Evolutionary conservation across 169 alveolate species (phyloP).

Genomic region (Perkinsus chesapeaki): DNA sequence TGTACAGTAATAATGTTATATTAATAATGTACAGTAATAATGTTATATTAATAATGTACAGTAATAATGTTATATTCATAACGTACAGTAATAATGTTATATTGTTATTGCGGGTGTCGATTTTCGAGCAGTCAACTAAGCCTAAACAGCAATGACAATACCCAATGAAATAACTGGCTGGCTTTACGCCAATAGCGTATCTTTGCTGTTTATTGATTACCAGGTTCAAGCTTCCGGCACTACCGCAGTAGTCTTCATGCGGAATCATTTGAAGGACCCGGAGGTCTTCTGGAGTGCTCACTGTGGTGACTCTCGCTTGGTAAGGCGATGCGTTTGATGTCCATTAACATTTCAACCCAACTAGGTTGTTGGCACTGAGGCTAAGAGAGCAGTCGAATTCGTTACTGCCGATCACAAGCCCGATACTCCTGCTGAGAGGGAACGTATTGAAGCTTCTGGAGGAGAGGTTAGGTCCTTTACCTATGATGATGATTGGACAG

Average conservation of each 20-base stretch:
- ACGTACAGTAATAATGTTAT: too few relatives aligned
- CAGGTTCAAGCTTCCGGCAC: neutral
- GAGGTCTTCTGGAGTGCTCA: neutral
- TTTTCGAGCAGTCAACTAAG: too few relatives aligned
- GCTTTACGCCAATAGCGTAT: too few relatives aligned
- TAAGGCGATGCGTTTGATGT: neutral
- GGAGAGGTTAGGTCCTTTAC: conserved; percentile 6
- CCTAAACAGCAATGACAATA: too few relatives aligned
- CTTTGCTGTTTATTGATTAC: too few relatives aligned
- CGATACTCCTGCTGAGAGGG: neutral
- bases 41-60: too few relatives aligned
- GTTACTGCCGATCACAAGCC: conserved; percentile 15
- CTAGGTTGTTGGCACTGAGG: neutral
- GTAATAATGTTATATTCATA: too few relatives aligned
- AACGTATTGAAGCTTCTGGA: conserved; percentile 9
- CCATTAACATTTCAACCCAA: too few relatives aligned
- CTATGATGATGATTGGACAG: conserved; percentile 9
- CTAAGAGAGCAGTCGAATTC: neutral
- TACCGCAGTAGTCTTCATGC: neutral
- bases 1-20: too few relatives aligned
- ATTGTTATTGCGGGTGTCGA: too few relatives aligned
- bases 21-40: too few relatives aligned
- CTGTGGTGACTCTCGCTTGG: conserved; percentile 6
- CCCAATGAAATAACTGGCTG: too few relatives aligned
- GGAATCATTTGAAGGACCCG: neutral